These are phyloP conservation scores for Rhynchosporium graminicola DNA, from an alignment of 2,329 filamentous ascomycete genomes.

Conservation along the genomic window DNA sequence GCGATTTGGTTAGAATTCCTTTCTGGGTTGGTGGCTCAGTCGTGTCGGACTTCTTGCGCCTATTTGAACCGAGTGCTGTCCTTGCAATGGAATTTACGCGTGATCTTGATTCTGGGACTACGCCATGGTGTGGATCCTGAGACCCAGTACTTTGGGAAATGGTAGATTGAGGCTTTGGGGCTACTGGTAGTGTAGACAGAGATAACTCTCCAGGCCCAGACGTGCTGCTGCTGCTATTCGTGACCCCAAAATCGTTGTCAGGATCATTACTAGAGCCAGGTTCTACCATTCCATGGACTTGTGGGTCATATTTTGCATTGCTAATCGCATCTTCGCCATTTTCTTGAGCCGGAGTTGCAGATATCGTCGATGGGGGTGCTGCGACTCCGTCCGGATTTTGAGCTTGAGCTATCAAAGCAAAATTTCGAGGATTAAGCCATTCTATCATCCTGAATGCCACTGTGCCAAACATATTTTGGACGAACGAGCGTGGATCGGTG, in stretches of 20 bases:
- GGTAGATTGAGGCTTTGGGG: not conserved
- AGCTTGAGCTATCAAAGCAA: slow-evolving; percentile 30
- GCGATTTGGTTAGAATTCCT: slow-evolving; percentile 33
- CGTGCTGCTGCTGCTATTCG: not conserved
- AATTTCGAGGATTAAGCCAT: slow-evolving; percentile 61
- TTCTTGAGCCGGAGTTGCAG: not conserved
- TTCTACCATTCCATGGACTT: not conserved
- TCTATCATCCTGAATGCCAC: slow-evolving; percentile 70
- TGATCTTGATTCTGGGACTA: not conserved
- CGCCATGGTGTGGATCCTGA: not conserved
- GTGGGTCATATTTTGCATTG: not conserved
- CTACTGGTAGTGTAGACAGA: not conserved
- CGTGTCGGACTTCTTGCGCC: slow-evolving; percentile 19
- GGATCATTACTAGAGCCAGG: not conserved
- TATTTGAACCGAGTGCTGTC: slow-evolving; percentile 4
- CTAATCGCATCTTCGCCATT: not conserved
- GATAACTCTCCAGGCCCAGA: not conserved
- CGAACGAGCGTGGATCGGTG: slow-evolving; percentile 63
- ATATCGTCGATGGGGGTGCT: not conserved
- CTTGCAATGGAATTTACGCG: slow-evolving; percentile 1
- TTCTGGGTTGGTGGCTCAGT: slow-evolving; percentile 35
- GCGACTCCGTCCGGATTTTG: slow-evolving; percentile 8
- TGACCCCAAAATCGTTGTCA: not conserved
- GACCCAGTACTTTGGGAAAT: not conserved
- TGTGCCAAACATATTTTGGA: slow-evolving; percentile 65